These are phyloP conservation scores for Camellia oleifera DNA, from an alignment of 179 eudicot genomes.

Conservation along the genomic window DNA sequence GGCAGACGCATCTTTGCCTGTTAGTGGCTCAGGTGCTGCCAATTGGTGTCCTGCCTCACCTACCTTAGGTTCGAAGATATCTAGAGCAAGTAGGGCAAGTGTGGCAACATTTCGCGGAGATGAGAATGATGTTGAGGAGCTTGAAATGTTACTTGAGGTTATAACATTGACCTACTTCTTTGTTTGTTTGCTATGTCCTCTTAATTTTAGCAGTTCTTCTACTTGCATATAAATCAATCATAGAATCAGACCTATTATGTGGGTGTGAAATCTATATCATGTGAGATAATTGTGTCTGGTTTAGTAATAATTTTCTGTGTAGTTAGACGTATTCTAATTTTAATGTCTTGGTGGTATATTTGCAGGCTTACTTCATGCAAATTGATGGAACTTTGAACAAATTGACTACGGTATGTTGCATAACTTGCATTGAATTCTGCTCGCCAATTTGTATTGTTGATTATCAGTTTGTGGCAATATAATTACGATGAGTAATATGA, in stretches of 20 bases:
- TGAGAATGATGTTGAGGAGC: constrained; percentile 94
- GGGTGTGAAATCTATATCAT: no score
- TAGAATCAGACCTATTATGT: no score
- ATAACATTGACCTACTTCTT: constrained; percentile 13
- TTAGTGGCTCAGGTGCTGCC: constrained; percentile 71
- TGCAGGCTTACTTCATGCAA: constrained; percentile 99
- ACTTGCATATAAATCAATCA: no score
- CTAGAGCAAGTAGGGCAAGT: constrained; percentile 87
- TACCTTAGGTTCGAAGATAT: constrained; percentile 72
- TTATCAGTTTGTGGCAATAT: background rate
- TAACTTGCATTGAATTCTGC: background rate
- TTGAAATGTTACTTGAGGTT: constrained; percentile 94
- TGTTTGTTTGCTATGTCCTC: background rate
- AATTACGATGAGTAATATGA: no score
- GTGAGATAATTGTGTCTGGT: no score
- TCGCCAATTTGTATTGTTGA: background rate
- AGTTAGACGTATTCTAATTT: background rate
- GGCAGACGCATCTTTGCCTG: constrained; percentile 61
- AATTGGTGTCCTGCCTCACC: constrained; percentile 74
- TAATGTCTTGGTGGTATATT: constrained; percentile 10
- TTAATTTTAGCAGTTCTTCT: background rate
- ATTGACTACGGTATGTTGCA: constrained; percentile 73
- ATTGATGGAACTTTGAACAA: constrained; percentile 93
- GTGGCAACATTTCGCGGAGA: constrained; percentile 68
- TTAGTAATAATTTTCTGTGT: no score